These are phyloP conservation scores for Bryopsis sp. DNA, from an alignment of 139 green algal genomes.

Conservation along the genomic window DNA sequence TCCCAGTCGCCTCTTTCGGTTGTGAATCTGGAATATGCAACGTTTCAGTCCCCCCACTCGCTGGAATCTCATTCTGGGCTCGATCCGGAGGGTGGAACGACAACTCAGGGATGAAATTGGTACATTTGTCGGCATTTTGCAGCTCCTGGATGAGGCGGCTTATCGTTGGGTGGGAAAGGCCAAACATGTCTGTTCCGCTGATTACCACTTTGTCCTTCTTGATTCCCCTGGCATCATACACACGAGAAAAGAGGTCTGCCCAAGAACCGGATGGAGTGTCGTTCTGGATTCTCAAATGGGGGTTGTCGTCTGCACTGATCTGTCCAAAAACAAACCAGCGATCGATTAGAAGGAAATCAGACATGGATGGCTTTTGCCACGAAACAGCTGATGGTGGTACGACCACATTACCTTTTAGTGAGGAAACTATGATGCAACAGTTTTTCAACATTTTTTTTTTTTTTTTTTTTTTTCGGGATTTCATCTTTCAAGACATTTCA, in stretches of 20 bases:
- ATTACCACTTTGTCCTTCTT: not conserved
- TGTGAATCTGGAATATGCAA: too few species aligned
- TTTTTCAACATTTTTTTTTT: too few species aligned
- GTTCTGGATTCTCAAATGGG: not conserved
- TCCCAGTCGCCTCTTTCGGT: too few species aligned
- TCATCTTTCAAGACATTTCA: too few species aligned
- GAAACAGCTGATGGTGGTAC: too few species aligned
- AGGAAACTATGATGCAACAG: too few species aligned
- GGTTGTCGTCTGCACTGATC: not conserved
- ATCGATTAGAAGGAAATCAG: too few species aligned
- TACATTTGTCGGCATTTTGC: slow-evolving; percentile 3
- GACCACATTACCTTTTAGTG: too few species aligned
- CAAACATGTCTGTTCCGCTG: not conserved
- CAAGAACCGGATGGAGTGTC: not conserved
- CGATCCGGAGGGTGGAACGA: not conserved
- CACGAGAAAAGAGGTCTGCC: not conserved
- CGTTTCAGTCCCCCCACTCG: too few species aligned
- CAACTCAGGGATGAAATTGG: not conserved
- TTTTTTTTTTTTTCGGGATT: too few species aligned
- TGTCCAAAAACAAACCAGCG: too few species aligned
- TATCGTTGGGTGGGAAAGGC: not conserved
- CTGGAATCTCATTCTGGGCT: not conserved
- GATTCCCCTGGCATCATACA: not conserved
- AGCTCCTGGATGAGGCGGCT: not conserved
- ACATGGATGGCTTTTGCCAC: too few species aligned